Evolutionary conservation across 257 asterid genomes (phyloP).

Genomic region (Coffea eugenioides): DNA sequence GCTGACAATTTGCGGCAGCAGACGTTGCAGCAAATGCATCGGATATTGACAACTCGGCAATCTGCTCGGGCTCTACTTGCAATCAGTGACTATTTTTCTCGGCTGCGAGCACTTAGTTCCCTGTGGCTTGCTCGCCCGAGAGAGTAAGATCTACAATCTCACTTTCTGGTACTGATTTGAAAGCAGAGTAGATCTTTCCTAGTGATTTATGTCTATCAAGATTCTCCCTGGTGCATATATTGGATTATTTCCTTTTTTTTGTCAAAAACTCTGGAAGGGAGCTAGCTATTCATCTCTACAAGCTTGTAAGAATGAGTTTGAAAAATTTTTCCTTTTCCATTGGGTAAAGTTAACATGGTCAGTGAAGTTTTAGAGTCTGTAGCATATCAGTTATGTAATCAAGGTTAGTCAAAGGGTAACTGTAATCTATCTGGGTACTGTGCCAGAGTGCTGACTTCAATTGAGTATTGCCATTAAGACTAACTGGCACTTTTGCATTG

Average conservation of each 20-base stretch:
- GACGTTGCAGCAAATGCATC: conserved; percentile 91
- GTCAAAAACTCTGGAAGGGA: background rate
- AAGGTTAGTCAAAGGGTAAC: conserved; percentile 3
- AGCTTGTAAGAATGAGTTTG: conserved; percentile 5
- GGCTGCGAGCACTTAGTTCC: conserved; percentile 90
- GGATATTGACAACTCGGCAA: conserved; percentile 82
- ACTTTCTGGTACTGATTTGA: background rate
- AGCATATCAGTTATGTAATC: conserved; percentile 13
- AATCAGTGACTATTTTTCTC: conserved; percentile 81
- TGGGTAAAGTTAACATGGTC: conserved; percentile 9
- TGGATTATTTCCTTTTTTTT: conserved; percentile 1
- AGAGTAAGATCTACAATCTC: conserved; percentile 36
- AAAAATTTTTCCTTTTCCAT: conserved; percentile 1
- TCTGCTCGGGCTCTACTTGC: conserved; percentile 95
- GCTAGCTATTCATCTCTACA: background rate
- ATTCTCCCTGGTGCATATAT: conserved; percentile 1
- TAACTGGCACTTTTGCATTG: background rate
- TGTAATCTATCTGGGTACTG: conserved; percentile 3
- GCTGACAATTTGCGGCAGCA: conserved; percentile 93
- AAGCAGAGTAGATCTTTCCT: conserved; percentile 9
- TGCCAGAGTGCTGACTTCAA: background rate
- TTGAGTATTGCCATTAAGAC: background rate
- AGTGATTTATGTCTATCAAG: conserved; percentile 10
- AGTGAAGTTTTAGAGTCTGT: conserved; percentile 10
- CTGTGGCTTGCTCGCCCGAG: conserved; percentile 97